Evolutionary conservation across 768 basidiomycete species (phyloP), one percentile per base, ranked within the genome.

Genomic region (Leccinum variicolor): DNA sequence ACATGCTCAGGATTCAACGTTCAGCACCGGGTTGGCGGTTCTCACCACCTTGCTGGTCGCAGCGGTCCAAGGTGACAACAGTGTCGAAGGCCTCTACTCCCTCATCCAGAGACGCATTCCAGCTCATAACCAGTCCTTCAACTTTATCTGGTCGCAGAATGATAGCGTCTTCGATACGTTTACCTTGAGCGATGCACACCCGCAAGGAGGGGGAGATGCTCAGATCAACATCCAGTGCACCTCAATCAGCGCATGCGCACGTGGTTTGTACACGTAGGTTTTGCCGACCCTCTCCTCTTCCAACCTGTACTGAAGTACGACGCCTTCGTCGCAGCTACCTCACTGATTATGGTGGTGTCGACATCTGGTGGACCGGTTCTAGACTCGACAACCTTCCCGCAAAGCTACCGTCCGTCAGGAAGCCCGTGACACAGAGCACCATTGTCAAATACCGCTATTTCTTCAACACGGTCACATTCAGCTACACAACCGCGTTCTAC

Each of bases 351-450:
- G 74, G 69, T 5, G 69, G 71, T 1, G 73, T 77, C 6, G 76
- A 77, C 50, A 77, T 77, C 47, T 77, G 74, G 73, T 77, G 76
- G 76, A 76, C 76, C 2, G 74, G 76, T 6, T 77, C 76, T 3
- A 72, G 76, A 28, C 70, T 77, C 25, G 56, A 69, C 21, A 50
- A 67, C 29, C 67, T 77, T 6, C 68, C 75, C 4, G 0, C 56
- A 1, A 47, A 54, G 17, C 60, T 78, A 3, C 77, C 77, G 0
- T 26, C 60, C 19, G 54, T 77, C 14, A 70, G 73, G 7, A 54
- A 59, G 4, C 67, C 71, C 0, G 52, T 77, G 49, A 71, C 69
- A 6, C 72, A 60, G 43, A 69, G 57, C 23, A 64, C 76, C 3
- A 60, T 77, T 49, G 76, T 76, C 25, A 70, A 73, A 9, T 76